Evolutionary conservation across 208 protist species (phyloP).

Genomic region (Acanthamoeba healyi): DNA sequence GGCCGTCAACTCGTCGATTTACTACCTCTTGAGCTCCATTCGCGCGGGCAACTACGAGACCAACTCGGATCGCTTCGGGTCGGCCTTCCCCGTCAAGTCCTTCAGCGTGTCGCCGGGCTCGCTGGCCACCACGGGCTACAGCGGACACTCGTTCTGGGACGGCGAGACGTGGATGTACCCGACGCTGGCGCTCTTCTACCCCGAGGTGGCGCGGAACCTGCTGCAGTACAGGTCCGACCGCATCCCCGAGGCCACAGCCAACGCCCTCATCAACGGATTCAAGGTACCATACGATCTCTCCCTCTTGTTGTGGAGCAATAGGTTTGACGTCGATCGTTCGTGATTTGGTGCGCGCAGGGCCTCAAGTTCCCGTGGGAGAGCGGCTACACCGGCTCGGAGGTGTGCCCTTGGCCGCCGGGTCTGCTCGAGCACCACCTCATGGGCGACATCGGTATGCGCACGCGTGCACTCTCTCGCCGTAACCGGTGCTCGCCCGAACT

Average conservation of each 20-base stretch:
- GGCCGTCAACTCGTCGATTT: conserved; percentile 34
- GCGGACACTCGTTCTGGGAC: conserved; percentile 82
- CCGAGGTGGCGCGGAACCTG: conserved; percentile 68
- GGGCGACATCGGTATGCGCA: conserved; percentile 74
- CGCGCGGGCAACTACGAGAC: conserved; percentile 8
- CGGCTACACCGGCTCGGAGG: conserved; percentile 19
- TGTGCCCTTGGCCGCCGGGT: not conserved
- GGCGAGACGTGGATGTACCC: conserved; percentile 81
- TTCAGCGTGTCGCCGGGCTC: conserved; percentile 74
- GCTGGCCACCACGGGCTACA: conserved; percentile 80
- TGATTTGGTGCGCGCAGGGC: conserved; percentile 59
- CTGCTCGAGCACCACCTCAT: conserved; percentile 80
- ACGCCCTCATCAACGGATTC: conserved; percentile 73
- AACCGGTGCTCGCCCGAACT: too few relatives aligned
- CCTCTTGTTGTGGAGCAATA: too few relatives aligned
- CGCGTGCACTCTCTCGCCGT: too few relatives aligned
- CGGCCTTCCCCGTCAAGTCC: conserved; percentile 30
- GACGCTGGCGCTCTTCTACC: conserved; percentile 75
- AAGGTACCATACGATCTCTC: too few relatives aligned
- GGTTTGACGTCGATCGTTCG: too few relatives aligned
- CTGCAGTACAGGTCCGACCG: conserved; percentile 80
- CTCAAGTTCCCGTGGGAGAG: conserved; percentile 79
- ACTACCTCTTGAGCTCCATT: conserved; percentile 27
- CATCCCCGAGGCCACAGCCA: conserved; percentile 53
- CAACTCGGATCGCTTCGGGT: conserved; percentile 11